Base-by-base conservation (phyloP, 805 yeast genomes). In the Wickerhamomyces sydowiorum region DNA sequence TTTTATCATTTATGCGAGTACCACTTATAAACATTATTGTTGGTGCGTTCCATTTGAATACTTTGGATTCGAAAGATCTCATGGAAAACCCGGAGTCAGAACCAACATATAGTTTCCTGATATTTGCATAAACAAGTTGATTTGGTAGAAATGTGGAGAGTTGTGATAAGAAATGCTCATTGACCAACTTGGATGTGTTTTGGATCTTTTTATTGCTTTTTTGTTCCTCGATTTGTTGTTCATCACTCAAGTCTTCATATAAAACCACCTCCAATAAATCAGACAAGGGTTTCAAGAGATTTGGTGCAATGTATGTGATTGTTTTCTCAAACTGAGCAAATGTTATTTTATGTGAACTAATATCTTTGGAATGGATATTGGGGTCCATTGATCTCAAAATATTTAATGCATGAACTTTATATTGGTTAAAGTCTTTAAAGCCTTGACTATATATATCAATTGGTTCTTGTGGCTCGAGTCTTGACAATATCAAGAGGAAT, bases 31-130 rank as follows among this genome's bases (percentile, higher is more conserved):
- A 45, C 8, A 90, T 50, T 1, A 91, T 58, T 0, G 96, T 77
- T 0, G 96, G 96, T 0, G 96, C 93, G 51, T 77, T 80, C 96
- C 97, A 91, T 52, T 89, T 87, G 67, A 87, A 78, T 0, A 83
- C 84, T 48, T 82, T 86, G 42, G 82, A 75, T 61, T 90, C 96
- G 44, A 91, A 73, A 0, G 96, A 83, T 24, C 95, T 66, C 74
- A 90, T 86, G 0, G 96, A 86, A 58, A 86, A 91, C 2, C 98
- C 98, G 38, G 80, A 69, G 37, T 77, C 82, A 9, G 87, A 66
- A 0, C 95, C 96, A 8, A 73, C 68, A 52, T 82, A 90, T 10
- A 90, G 70, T 50, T 77, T 78, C 35, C 77, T 68, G 40, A 85
- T 55, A 34, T 75, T 71, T 4, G 74, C 64, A 19, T 65, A 66